phyloP scores from a whole-genome alignment of 352 stramenopile genomes.

The Phytopythium ostracodes region DNA sequence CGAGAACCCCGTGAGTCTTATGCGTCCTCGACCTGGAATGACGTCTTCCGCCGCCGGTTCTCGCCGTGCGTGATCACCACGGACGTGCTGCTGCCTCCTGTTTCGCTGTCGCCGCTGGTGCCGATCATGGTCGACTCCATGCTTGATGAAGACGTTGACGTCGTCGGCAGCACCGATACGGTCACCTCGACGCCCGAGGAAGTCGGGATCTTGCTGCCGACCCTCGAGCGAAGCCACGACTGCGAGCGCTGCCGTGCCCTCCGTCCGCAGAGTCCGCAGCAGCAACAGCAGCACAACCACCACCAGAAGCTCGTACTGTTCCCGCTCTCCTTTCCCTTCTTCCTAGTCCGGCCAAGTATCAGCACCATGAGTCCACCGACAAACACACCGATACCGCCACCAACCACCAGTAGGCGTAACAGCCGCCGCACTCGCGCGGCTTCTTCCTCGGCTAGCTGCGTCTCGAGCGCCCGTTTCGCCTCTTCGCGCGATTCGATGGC shows the following conservation, averaged over 20 bases:
- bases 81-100: conserved; percentile 1
- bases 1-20: background rate
- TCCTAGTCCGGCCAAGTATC: background rate
- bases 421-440: background rate
- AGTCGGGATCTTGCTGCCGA: conserved; percentile 5
- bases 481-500: conserved; percentile 43
- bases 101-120: background rate
- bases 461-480: conserved; percentile 18
- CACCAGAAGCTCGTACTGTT: background rate
- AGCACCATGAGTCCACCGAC: background rate
- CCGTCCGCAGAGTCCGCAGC: background rate
- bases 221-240: conserved; percentile 1
- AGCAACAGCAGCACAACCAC: conserved; percentile 1
- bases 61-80: conserved; percentile 4
- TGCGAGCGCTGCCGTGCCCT: background rate
- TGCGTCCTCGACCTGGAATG: conserved; percentile 7
- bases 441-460: conserved; percentile 2
- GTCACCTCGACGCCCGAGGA: conserved; percentile 3
- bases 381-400: background rate
- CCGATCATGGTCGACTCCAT: conserved; percentile 4
- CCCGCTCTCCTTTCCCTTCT: background rate
- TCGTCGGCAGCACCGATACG: conserved; percentile 3
- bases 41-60: conserved; percentile 8
- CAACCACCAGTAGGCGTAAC: background rate
- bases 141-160: background rate